These are phyloP conservation scores for Cynanchum wilfordii DNA, from an alignment of 257 asterid species.

Conservation along the genomic window DNA sequence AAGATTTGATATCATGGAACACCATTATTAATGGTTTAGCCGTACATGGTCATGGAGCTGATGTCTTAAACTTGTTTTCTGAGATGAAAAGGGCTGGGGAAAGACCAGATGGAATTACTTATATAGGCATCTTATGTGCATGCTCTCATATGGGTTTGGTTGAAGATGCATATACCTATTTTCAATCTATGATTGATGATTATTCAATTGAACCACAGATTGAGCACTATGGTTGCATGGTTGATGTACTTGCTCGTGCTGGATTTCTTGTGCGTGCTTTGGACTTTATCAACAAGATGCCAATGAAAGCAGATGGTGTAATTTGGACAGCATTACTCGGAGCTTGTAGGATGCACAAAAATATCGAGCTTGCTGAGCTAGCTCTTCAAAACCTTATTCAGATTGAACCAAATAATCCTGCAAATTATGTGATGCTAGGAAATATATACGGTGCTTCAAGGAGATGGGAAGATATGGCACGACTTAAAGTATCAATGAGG, in stretches of 20 bases:
- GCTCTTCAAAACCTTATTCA: constrained; percentile 44
- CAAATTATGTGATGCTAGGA: constrained; percentile 58
- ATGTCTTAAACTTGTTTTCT: constrained; percentile 50
- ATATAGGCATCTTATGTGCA: constrained; percentile 61
- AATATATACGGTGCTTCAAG: constrained; percentile 37
- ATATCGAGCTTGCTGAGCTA: constrained; percentile 51
- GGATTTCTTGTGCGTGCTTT: constrained; percentile 71
- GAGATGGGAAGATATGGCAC: constrained; percentile 67
- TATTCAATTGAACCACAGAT: constrained; percentile 47
- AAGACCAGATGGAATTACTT: constrained; percentile 71
- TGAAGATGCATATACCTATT: constrained; percentile 49
- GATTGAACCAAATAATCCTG: constrained; percentile 65
- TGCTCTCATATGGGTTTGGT: constrained; percentile 87
- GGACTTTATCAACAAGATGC: constrained; percentile 64
- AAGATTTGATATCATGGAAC: constrained; percentile 81
- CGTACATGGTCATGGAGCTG: constrained; percentile 68
- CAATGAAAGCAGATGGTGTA: constrained; percentile 53
- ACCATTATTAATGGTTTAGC: constrained; percentile 76
- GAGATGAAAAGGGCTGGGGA: constrained; percentile 51
- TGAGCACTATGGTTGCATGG: constrained; percentile 86
- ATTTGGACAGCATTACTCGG: constrained; percentile 76
- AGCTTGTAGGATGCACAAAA: constrained; percentile 64
- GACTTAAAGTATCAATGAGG: constrained; percentile 56
- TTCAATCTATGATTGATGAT: constrained; percentile 44
- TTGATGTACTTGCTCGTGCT: constrained; percentile 64